Conservation (phyloP, 2,329 filamentous ascomycete species). For the Fusarium setosum region DNA sequence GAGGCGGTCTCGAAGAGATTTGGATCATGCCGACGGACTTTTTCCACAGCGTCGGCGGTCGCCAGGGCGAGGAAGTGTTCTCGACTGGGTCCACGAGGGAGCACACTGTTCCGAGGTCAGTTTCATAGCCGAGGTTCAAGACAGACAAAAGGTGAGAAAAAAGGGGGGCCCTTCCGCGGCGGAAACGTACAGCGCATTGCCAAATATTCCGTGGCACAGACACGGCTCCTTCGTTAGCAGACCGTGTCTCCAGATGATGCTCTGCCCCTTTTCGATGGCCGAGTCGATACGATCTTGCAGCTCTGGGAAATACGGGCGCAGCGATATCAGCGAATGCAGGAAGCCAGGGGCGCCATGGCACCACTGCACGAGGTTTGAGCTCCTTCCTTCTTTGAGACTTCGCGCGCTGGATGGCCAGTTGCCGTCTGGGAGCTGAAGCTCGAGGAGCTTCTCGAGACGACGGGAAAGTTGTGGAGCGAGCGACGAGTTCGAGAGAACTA, state of each 20-base stretch:
- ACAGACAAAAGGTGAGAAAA: slow-evolving; percentile 45
- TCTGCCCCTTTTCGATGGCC: slow-evolving; percentile 62
- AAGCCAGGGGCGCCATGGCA: slow-evolving; percentile 76
- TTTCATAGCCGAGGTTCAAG: slow-evolving; percentile 25
- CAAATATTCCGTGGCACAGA: slow-evolving; percentile 73
- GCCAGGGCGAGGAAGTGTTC: slow-evolving; percentile 70
- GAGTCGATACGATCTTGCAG: slow-evolving; percentile 64
- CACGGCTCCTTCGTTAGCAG: slow-evolving; percentile 73
- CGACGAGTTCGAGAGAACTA: slow-evolving; percentile 67
- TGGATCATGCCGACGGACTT: slow-evolving; percentile 46
- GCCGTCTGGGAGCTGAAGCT: slow-evolving; percentile 68
- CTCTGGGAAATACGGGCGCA: slow-evolving; percentile 66
- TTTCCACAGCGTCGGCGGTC: slow-evolving; percentile 65
- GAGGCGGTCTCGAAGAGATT: slow-evolving; percentile 51
- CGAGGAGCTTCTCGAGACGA: slow-evolving; percentile 66
- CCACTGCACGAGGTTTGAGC: slow-evolving; percentile 67
- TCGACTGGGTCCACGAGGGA: slow-evolving; percentile 47
- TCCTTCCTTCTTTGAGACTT: slow-evolving; percentile 53
- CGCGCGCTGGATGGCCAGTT: slow-evolving; percentile 71
- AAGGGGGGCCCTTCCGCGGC: slow-evolving; percentile 49
- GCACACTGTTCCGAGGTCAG: slow-evolving; percentile 42
- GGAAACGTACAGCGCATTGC: slow-evolving; percentile 68
- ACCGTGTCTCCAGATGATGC: slow-evolving; percentile 66
- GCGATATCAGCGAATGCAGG: slow-evolving; percentile 66
- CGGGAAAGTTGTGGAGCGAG: slow-evolving; percentile 65